Base-by-base conservation (phyloP, 306 rosid genomes). In the Prosopis cineraria region DNA sequence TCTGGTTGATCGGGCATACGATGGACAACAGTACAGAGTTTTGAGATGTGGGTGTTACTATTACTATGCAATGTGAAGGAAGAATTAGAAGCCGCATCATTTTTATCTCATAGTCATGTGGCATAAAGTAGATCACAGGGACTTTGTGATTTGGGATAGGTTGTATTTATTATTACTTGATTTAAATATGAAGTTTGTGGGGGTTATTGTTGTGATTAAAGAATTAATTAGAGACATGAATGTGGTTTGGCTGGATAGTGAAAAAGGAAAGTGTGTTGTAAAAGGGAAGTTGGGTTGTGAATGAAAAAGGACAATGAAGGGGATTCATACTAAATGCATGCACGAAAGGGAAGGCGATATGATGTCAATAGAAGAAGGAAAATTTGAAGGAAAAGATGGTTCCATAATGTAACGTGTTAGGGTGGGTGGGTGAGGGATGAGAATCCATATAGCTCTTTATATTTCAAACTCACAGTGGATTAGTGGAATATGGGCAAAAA, bases 381-480 rank as follows among this genome's bases (percentile, higher is more conserved):
- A 56, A 83, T 79, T 69, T 66, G 85, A 77, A 83, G 85, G 82
- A 80, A 64, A 64, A 64, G 44, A 79, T 77, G 74, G 84, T 78
- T 87, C 58, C 52, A 74, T 69, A 55, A 58, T 22, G 36, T 37
- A 71, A 71, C 75, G 55, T 84, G 90, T 22, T 72, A 25, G 84
- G 84, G 66, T 72, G 43, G 41, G 76, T 76, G 44, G 14, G 12
- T 30, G 22, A 31, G 22, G 14, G 9, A 63, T 19, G 69, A 63
- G 14, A 47, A 76, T 80, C 81, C 70, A 86, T 63, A 55, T 72
- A 70, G 82, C 68, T 52, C 59, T 48, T 52, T 2, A 31, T 65
- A 10, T 73, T 68, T 53, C 12, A 29, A 40, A 75, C 74, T 59
- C 58, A 40, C 44, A 8, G 7, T 40, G 10, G 12, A 9, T 0